Percentiles rank a stretch among this genome's conserved stretches.
Conservation (phyloP, 1,284 basidiomycete genomes). For the Bjerkandera adusta region DNA sequence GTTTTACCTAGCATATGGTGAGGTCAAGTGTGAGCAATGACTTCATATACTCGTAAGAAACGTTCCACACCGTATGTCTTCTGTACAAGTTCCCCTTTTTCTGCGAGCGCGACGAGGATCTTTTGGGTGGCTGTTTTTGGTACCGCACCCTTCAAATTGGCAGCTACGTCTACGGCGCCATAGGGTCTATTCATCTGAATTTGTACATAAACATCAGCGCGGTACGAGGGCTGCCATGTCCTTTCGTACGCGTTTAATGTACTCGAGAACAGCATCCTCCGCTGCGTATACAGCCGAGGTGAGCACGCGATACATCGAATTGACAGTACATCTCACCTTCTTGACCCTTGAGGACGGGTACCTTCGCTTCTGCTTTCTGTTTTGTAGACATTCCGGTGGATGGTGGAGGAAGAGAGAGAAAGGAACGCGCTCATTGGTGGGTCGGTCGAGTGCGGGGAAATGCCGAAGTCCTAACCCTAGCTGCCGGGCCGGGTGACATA, state of each 20-base stretch:
- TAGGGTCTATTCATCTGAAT: slow-evolving; percentile 76
- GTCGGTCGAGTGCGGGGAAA: slow-evolving; percentile 1
- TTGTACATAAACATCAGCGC: too few relatives aligned
- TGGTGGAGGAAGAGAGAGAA: not conserved
- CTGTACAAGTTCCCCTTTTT: slow-evolving; percentile 71
- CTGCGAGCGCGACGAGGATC: slow-evolving; percentile 73
- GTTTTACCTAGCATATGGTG: slow-evolving; percentile 62
- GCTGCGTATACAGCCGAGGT: slow-evolving; percentile 35
- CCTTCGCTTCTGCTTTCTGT: slow-evolving; percentile 48
- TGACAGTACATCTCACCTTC: slow-evolving; percentile 43
- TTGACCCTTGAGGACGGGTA: slow-evolving; percentile 65
- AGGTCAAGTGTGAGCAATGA: slow-evolving; percentile 11
- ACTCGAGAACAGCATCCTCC: slow-evolving; percentile 70
- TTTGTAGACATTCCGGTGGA: slow-evolving; percentile 24
- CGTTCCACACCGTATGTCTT: slow-evolving; percentile 73
- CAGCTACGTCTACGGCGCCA: slow-evolving; percentile 82
- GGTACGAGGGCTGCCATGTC: slow-evolving; percentile 7
- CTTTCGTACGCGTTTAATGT: slow-evolving; percentile 59
- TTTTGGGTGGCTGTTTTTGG: slow-evolving; percentile 82
- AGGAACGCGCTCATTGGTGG: not conserved
- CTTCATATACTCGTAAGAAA: too few relatives aligned
- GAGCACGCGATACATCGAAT: slow-evolving; percentile 1
- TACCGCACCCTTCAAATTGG: slow-evolving; percentile 84
- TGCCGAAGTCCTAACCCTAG: slow-evolving; percentile 13
- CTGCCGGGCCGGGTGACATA: slow-evolving; percentile 7